Evolutionary conservation across 257 asterid species (phyloP), one percentile per base, ranked within the genome.

Genomic region (Lycium barbarum): DNA sequence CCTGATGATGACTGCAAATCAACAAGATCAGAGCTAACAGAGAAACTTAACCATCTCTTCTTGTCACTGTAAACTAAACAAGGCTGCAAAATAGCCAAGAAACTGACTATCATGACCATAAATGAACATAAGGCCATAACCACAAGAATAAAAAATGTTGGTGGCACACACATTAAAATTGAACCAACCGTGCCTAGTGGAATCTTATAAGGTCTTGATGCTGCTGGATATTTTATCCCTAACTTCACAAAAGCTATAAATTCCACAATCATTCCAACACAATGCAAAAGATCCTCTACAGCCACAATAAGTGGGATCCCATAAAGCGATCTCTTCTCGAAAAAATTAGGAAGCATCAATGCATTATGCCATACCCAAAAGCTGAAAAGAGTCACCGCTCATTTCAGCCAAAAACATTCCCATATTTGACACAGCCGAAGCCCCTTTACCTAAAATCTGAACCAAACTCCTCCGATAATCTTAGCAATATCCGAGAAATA

Each of bases 311-410:
- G 59, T 18, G 95, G 94, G 9, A 95, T 92, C 47, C 95, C 97
- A 74, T 88, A 62, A 35, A 76, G 86, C 20, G 93, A 92, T 59
- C 95, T 87, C 85, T 88, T 92, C 14, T 88, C 90, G 2, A 93
- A 92, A 66, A 88, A 71, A 11, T 80, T 94, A 1, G 93, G 97
- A 55, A 91, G 88, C 94, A 93, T 90, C 67, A n/a, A 95, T 92
- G 2, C 90, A 83, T 73, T 93, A 94, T 0, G 97, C 94, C 95
- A 92, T 93, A 17, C 97, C 96, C 33, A 92, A 91, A 90, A 92
- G 96, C 53, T 90, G 96, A 83, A 90, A 93, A 5, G 96, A 93
- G 89, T 93, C 94, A 5, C 94, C 91, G 83, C 95, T 91, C 95
- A 91, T 93, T 84, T 93, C 97, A 2, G 96, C 93, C 70, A 92